Base-by-base conservation (phyloP, 495 filamentous ascomycete species). In the Penicillium robsamsonii region DNA sequence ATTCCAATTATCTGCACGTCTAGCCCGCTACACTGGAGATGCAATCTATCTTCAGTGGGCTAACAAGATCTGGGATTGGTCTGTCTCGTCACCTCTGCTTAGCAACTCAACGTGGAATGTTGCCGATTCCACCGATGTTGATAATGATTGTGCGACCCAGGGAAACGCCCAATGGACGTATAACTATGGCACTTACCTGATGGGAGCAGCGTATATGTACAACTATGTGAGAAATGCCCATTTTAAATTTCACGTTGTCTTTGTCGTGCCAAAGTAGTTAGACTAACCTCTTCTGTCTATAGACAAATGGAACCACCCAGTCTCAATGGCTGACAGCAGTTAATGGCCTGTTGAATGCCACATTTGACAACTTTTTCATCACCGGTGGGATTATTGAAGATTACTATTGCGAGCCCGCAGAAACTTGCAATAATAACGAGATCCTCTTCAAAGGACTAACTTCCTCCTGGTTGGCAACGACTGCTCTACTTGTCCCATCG, bases 361-460 rank as follows among this genome's bases (percentile, higher is more conserved):
- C 80, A 7, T 62, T 70, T 10, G 42, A 63, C 2, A 59, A 57
- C 10, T 66, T 77, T 12, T 80, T 81, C 61, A 87, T 87, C 66
- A 78, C 74, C 9, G 61, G 52, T 8, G 71, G 77, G 55, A 72
- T 87, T 63, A 76, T 67, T 10, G 56, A 87, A 60, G 89, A 91
- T 68, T 79, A 83, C 22, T 75, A 81, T 38, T 92, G 88, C 74
- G 89, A 92, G 63, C 65, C 72, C 0, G 61, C 68, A 10, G 74
- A 70, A 38, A 79, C 72, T 38, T 92, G 88, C 71, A 77, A 87
- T 64, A 64, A 81, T 43, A 89, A 94, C 68, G 87, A 91, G 65
- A 85, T 85, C 46, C 83, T 84, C n/a, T 95, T 96, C 82, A 94
- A 94, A 66, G 89, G 87, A 3, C 88, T 90, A 56, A 77, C 91